Evolutionary conservation across 2,329 filamentous ascomycete species (phyloP).

Genomic region (Calonectria naviculata): DNA sequence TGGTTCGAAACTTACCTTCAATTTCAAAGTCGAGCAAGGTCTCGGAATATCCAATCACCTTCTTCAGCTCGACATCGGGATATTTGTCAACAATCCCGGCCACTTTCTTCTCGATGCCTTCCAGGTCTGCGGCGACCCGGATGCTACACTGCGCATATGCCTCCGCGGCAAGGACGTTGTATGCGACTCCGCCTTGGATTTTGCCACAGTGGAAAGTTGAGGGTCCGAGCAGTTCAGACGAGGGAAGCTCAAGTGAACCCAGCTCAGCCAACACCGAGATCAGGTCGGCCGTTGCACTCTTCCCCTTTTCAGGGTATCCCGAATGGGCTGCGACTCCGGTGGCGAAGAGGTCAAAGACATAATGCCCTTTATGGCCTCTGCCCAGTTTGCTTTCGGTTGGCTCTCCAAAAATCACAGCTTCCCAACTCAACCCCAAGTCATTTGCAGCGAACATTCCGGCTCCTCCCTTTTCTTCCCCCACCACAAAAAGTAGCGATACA

Average conservation of each 20-base stretch:
- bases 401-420: constrained; percentile 78
- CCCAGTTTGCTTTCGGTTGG: constrained; percentile 79
- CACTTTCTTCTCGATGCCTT: constrained; percentile 46
- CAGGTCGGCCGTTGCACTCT: constrained; percentile 25
- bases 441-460: constrained; percentile 71
- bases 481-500: constrained; percentile 61
- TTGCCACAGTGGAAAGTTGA: constrained; percentile 54
- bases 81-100: constrained; percentile 45
- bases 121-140: constrained; percentile 49
- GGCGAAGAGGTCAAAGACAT: constrained; percentile 67
- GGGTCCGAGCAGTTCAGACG: constrained; percentile 49
- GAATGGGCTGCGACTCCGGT: constrained; percentile 67
- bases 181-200: constrained; percentile 50
- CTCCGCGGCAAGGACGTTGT: constrained; percentile 51
- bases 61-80: constrained; percentile 46
- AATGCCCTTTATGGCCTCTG: constrained; percentile 77
- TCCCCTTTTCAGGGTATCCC: constrained; percentile 30
- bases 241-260: constrained; percentile 43
- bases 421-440: constrained; percentile 60
- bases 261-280: constrained; percentile 31
- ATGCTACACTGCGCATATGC: constrained; percentile 53
- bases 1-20: constrained; percentile 33
- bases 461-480: constrained; percentile 76
- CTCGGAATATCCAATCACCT: constrained; percentile 50
- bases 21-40: constrained; percentile 51